Evolutionary conservation across 331 rosid species (phyloP).

Genomic region (Phaseolus coccineus): DNA sequence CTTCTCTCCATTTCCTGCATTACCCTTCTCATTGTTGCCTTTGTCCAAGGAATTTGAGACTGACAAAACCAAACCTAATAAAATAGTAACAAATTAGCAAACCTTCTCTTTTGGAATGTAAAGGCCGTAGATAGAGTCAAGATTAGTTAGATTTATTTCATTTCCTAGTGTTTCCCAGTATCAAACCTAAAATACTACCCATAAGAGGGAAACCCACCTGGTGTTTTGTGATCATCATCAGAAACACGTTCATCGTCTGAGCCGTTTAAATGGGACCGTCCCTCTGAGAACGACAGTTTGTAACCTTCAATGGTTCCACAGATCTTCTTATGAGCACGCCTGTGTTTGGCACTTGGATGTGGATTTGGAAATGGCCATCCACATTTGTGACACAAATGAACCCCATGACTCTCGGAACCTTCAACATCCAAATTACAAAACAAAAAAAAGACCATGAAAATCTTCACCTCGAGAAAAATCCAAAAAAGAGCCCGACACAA

Average conservation of each 20-base stretch:
- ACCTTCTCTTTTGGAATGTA: background rate
- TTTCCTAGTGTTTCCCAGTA: background rate
- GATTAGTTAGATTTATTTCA: slow-evolving; percentile 12
- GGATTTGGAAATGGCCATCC: slow-evolving; percentile 88
- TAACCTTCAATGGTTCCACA: slow-evolving; percentile 86
- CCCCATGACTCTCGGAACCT: slow-evolving; percentile 71
- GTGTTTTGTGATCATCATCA: slow-evolving; percentile 63
- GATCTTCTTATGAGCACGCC: slow-evolving; percentile 93
- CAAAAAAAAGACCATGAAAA: background rate
- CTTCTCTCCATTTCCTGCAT: slow-evolving; percentile 43
- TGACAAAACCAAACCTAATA: slow-evolving; percentile 48
- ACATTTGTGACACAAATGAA: slow-evolving; percentile 75
- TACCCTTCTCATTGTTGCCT: slow-evolving; percentile 47
- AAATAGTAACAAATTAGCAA: slow-evolving; percentile 29
- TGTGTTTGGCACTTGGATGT: slow-evolving; percentile 84
- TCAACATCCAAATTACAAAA: slow-evolving; percentile 15
- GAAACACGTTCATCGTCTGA: slow-evolving; percentile 69
- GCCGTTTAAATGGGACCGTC: slow-evolving; percentile 45
- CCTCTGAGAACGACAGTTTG: slow-evolving; percentile 50
- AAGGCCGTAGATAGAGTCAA: background rate
- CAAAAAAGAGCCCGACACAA: slow-evolving; percentile 5
- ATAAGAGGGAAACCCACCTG: slow-evolving; percentile 52
- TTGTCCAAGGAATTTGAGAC: slow-evolving; percentile 55
- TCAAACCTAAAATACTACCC: background rate
- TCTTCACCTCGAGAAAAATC: slow-evolving; percentile 5